Percentiles rank a stretch among this genome's conserved stretches.
phyloP scores from a whole-genome alignment of 495 filamentous ascomycete genomes.

The Tuber calosporum region DNA sequence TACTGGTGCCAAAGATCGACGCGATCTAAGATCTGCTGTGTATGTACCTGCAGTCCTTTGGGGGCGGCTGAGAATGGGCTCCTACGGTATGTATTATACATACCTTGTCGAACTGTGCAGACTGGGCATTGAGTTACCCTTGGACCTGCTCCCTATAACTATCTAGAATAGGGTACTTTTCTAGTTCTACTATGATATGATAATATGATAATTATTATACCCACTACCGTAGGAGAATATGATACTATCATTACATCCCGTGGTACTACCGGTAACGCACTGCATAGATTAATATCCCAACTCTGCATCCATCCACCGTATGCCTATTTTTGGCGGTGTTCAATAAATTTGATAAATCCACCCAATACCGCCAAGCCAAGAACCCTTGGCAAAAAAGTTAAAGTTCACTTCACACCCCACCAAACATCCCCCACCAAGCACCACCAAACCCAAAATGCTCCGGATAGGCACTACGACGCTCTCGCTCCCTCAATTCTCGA shows the following conservation, averaged over 20 bases:
- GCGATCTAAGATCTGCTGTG: background rate
- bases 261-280: too few species aligned
- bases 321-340: too few species aligned
- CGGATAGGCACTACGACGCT: slow-evolving; percentile 9
- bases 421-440: background rate
- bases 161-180: background rate
- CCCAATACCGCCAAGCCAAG: background rate
- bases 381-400: slow-evolving; percentile 27
- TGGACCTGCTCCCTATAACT: background rate
- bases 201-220: too few species aligned
- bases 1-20: background rate
- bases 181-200: too few species aligned
- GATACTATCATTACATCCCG: slow-evolving; percentile 3
- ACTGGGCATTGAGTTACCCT: background rate
- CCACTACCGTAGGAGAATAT: background rate
- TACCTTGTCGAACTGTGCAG: background rate
- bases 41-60: background rate
- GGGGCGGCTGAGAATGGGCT: background rate
- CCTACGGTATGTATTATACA: too few species aligned
- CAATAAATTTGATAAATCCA: too few species aligned
- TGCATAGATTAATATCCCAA: too few species aligned
- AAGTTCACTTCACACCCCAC: slow-evolving; percentile 9
- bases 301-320: too few species aligned
- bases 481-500: slow-evolving; percentile 20
- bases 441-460: slow-evolving; percentile 12